Percentiles rank a stretch among this genome's conserved stretches.
Conservation (phyloP, 2,329 filamentous ascomycete genomes). For the Teratosphaeriaceae sp. region DNA sequence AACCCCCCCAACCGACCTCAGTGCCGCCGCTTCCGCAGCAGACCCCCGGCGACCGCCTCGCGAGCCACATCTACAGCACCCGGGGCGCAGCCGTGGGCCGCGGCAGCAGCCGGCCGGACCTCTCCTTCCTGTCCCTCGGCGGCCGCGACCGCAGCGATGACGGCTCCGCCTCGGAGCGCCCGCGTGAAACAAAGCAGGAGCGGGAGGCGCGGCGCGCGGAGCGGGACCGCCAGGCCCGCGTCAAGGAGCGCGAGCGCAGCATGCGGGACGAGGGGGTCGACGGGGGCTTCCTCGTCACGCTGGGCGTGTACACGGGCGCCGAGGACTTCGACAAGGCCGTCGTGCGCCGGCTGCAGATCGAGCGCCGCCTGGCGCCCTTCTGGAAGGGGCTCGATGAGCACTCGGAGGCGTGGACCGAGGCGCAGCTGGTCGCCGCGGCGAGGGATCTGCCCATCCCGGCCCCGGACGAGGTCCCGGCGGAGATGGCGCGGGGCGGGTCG, state of each 20-base stretch:
- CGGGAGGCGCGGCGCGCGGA: constrained; percentile 80
- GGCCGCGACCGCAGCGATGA: constrained; percentile 36
- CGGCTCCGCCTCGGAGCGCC: constrained; percentile 44
- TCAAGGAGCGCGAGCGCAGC: constrained; percentile 84
- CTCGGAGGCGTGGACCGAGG: constrained; percentile 81
- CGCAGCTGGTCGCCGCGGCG: constrained; percentile 88
- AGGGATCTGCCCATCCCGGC: constrained; percentile 77
- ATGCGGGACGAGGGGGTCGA: constrained; percentile 89
- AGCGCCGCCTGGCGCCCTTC: constrained; percentile 86
- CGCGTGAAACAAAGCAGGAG: constrained; percentile 85
- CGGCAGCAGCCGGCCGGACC: constrained; percentile 52
- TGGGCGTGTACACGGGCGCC: constrained; percentile 83
- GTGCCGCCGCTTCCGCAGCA: constrained; percentile 14
- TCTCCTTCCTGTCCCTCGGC: constrained; percentile 52
- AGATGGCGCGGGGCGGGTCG: constrained; percentile 46
- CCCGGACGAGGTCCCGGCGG: constrained; percentile 73
- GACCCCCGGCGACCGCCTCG: constrained; percentile 20
- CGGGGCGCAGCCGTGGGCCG: constrained; percentile 34
- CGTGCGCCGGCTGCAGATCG: constrained; percentile 92
- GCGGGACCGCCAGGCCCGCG: constrained; percentile 65
- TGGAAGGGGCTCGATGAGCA: constrained; percentile 92
- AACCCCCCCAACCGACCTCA: constrained; percentile 11
- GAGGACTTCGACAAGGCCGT: constrained; percentile 90
- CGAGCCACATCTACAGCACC: constrained; percentile 37
- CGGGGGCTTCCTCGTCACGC: constrained; percentile 87